Base-by-base conservation (phyloP, 1,284 basidiomycete species). In the Tetrapyrgos nigripes region DNA sequence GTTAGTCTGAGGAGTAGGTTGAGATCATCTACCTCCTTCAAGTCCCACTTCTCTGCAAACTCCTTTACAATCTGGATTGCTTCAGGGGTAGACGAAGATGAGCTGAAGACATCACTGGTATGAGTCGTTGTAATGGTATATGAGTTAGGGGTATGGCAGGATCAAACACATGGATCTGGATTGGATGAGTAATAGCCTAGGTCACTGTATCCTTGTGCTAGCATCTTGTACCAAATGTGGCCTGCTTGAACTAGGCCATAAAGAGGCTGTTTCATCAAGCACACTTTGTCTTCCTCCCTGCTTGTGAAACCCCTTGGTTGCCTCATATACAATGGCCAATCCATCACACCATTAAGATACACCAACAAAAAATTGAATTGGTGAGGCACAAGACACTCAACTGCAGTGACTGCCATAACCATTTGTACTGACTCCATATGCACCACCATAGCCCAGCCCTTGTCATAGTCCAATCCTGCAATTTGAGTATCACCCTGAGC, bases 61-160 rank as follows among this genome's bases (percentile, higher is more conserved):
- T 61, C 52, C 4, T 45, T n/a, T 0, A 61, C 60, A 3, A 55
- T 52, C 1, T 40, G 45, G 2, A n/a, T n/a, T 45, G 47, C 55
- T 49, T 61, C 60, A 3, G 17, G 17, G n/a, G 48, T 44, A 1
- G 52, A 54, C 2, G 60, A 58, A 9, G 56, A 58, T 0, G 50
- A 56, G 17, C 52, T 56, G 19, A 61, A 33, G 13, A 61, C 56
- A 28, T 61, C 56, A 44, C 58, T 56, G 1, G 60, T 61, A 46
- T 61, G 60, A n/a, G 60, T 61, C 3, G 54, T 26, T 17, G 58
- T 56, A 45, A 60, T 13, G 4, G 58, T 60, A 35, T 60, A 60
- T 1, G 26, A 35, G 2, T 4, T 23, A 31, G 19, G 19, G 29
- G 9, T 14, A 8, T 52, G 24, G 0, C 54, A 24, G 2, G 49